phyloP scores from a whole-genome alignment of 2,329 filamentous ascomycete species.

The Rosellinia necatrix region DNA sequence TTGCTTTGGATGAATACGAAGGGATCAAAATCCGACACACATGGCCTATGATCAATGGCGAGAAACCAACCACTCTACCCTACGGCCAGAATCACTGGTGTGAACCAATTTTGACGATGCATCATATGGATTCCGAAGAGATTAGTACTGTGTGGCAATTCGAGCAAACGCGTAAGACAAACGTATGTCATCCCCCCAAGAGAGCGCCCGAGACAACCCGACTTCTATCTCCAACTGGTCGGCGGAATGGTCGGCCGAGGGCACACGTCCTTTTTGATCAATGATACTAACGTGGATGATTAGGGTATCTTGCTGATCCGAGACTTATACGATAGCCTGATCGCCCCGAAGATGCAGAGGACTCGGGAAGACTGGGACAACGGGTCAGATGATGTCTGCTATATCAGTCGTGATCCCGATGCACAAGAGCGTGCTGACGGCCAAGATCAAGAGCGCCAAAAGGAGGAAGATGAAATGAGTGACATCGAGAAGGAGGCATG shows the following conservation, averaged over 20 bases:
- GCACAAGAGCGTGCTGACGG: constrained; percentile 43
- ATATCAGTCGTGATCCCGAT: constrained; percentile 46
- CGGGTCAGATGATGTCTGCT: constrained; percentile 53
- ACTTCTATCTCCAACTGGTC: background rate
- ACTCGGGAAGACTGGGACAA: constrained; percentile 58
- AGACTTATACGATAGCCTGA: constrained; percentile 56
- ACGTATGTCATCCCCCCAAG: constrained; percentile 42
- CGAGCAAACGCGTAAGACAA: constrained; percentile 53
- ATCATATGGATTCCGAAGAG: constrained; percentile 58
- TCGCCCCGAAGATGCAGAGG: constrained; percentile 49
- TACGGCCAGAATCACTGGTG: constrained; percentile 58
- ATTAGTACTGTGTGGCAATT: constrained; percentile 58
- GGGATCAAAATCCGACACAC: constrained; percentile 49
- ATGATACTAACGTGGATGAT: constrained; percentile 20
- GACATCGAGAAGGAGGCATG: constrained; percentile 51
- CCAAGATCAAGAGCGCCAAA: constrained; percentile 43
- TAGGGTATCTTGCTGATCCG: constrained; percentile 51
- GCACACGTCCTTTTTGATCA: background rate
- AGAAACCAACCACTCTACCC: constrained; percentile 57
- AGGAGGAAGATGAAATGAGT: constrained; percentile 46
- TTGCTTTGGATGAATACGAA: constrained; percentile 51
- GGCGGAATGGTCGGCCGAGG: background rate
- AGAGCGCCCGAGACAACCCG: background rate
- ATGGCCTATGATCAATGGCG: constrained; percentile 60
- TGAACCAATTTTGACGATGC: constrained; percentile 61